phyloP scores from a whole-genome alignment of 2,329 filamentous ascomycete genomes.

The Bipolaris oryzae region DNA sequence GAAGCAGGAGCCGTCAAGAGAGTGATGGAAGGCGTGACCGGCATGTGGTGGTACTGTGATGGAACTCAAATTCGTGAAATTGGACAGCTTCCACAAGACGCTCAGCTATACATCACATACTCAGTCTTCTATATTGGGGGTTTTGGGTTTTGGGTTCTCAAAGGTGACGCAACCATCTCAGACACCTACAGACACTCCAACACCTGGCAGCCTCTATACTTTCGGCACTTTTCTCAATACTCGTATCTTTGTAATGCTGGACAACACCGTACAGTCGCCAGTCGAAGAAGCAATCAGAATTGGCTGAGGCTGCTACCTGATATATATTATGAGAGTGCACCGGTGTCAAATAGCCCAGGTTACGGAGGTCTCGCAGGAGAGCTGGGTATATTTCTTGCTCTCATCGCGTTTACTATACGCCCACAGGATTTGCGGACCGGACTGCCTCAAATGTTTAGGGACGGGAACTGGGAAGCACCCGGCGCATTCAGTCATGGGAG shows the following conservation, averaged over 20 bases:
- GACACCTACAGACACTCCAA: neutral
- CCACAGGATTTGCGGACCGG: slow-evolving; percentile 8
- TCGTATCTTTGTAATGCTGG: slow-evolving; percentile 35
- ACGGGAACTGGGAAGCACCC: slow-evolving; percentile 23
- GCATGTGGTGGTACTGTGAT: slow-evolving; percentile 26
- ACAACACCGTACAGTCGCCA: slow-evolving; percentile 14
- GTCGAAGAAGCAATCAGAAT: slow-evolving; percentile 13
- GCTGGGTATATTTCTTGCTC: slow-evolving; percentile 40
- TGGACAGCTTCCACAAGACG: neutral
- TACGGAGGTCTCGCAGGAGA: slow-evolving; percentile 36
- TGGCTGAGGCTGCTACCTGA: slow-evolving; percentile 37
- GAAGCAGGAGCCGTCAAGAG: slow-evolving; percentile 5
- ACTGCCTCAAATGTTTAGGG: slow-evolving; percentile 25
- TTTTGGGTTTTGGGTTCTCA: slow-evolving; percentile 30
- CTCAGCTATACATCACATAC: slow-evolving; percentile 13
- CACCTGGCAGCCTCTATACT: slow-evolving; percentile 30
- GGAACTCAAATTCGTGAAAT: slow-evolving; percentile 13
- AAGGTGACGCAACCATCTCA: slow-evolving; percentile 20
- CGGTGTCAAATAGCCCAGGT: neutral
- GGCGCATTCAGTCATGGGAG: slow-evolving; percentile 10
- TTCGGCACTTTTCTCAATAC: slow-evolving; percentile 27
- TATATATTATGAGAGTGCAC: slow-evolving; percentile 18
- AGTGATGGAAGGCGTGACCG: slow-evolving; percentile 15
- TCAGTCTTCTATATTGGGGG: slow-evolving; percentile 32
- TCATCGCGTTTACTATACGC: slow-evolving; percentile 36